Evolutionary conservation across 2,329 filamentous ascomycete genomes (phyloP), one percentile per base, ranked within the genome.

Genomic region (Pseudogymnoascus sp.): DNA sequence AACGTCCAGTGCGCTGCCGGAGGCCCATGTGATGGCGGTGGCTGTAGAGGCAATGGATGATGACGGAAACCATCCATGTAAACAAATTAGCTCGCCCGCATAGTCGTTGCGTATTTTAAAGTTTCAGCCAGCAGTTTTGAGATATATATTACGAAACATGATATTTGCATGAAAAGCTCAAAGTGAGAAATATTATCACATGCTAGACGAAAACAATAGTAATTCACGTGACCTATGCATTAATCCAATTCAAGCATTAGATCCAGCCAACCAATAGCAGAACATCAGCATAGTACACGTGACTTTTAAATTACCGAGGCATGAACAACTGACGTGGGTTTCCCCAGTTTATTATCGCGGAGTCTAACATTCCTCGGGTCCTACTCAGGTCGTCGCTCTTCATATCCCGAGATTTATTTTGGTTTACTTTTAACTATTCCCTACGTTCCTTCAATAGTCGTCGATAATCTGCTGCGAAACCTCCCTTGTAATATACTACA

Each of bases 11-110:
- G 61, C 28, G 58, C 62, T 3, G 61, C 62, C 36, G 62, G 62
- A 57, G 62, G 62, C 12, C 61, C 61, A n/a, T 62, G 61, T 39
- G 60, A 62, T 58, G 57, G 57, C 50, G 57, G 39, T 28, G 47
- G 47, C n/a, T 64, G 62, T 64, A 28, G 43, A 25, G 62, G 62
- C 41, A 64, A 64, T 43, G 62, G 62, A 64, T 64, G 36, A 60
- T 59, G 47, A 59, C 18, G 28, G n/a, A 35, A 35, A 4, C n/a
- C 2, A 3, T 35, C 28, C 3, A 35, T 33, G 15, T 53, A 35
- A 50, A 53, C 9, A 3, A 33, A 35, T 20, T 53, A 53, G 4
- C 25, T 53, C 25, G 14, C 33, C n/a, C n/a, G 20, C 25, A 53
- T 53, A 33, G 5, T 18, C 6, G n/a, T 33, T 30, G n/a, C 8